Evolutionary conservation across 2,329 filamentous ascomycete species (phyloP).

Genomic region (Neopestalotiopsis sp.): DNA sequence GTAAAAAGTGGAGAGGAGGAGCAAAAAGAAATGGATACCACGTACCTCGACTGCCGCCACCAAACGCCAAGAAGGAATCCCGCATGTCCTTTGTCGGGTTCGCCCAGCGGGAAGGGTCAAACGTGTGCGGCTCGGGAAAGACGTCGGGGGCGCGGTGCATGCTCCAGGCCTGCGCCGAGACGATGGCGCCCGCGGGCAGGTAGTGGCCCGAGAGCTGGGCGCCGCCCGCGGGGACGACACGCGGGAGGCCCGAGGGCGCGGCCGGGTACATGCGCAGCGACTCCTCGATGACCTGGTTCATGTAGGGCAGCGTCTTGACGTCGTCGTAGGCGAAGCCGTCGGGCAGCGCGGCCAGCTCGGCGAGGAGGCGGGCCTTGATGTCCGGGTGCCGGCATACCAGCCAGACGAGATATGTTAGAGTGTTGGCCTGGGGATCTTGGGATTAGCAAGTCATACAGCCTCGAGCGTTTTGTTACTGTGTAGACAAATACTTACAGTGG

Average conservation of each 20-base stretch:
- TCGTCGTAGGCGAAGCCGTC: conserved; percentile 36
- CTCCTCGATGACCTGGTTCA: conserved; percentile 52
- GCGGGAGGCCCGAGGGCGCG: conserved; percentile 45
- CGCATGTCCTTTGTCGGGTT: conserved; percentile 44
- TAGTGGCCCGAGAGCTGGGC: conserved; percentile 43
- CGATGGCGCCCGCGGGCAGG: conserved; percentile 44
- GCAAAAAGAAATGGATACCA: neutral
- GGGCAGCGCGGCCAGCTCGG: conserved; percentile 42
- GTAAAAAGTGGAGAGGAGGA: neutral
- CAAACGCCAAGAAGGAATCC: conserved; percentile 56
- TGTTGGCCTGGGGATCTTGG: conserved; percentile 38
- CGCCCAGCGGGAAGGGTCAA: conserved; percentile 45
- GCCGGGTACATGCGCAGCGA: conserved; percentile 49
- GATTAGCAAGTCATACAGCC: too few species aligned
- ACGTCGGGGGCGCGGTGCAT: conserved; percentile 49
- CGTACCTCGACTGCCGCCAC: conserved; percentile 42
- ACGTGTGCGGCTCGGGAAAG: conserved; percentile 45
- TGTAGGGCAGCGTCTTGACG: conserved; percentile 43
- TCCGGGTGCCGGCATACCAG: conserved; percentile 37
- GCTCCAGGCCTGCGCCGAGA: conserved; percentile 51
- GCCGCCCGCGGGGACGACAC: conserved; percentile 46
- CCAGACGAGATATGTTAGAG: conserved; percentile 55
- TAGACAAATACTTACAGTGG: too few species aligned
- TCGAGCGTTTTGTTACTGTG: too few species aligned
- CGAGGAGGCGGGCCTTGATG: conserved; percentile 37